A percentile compares a stretch with the other conserved stretches of the same genome.
Evolutionary conservation across 257 asterid species (phyloP).

Genomic region (Ehretia macrophylla): DNA sequence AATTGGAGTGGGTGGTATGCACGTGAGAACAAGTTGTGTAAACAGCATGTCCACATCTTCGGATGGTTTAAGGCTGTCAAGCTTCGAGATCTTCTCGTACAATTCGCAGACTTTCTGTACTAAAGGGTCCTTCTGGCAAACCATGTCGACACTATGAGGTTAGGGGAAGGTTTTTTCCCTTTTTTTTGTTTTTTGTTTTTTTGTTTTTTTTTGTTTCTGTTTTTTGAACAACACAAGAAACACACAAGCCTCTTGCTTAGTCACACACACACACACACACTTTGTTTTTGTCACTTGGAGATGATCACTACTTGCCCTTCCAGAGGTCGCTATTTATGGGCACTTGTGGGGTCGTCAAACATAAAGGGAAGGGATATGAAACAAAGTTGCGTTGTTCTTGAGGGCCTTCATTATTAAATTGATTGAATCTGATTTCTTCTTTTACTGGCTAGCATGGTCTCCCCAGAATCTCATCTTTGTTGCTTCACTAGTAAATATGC

Average conservation of each 20-base stretch:
- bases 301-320: conserved; percentile 9
- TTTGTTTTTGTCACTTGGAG: conserved; percentile 11
- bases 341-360: conserved; percentile 31
- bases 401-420: conserved; percentile 8
- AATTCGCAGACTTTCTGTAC: conserved; percentile 51
- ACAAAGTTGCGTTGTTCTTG: conserved; percentile 3
- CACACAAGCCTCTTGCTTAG: no score
- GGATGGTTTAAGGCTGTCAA: conserved; percentile 63
- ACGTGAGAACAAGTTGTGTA: conserved; percentile 60
- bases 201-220: neutral
- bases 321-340: conserved; percentile 41
- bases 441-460: conserved; percentile 7
- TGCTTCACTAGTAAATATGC: no score
- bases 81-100: conserved; percentile 50
- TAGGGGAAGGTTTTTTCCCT: neutral
- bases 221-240: neutral
- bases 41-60: conserved; percentile 60
- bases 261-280: no score
- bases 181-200: no score
- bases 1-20: conserved; percentile 78
- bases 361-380: conserved; percentile 12
- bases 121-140: conserved; percentile 68
- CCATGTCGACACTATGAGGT: conserved; percentile 54
- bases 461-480: no score
- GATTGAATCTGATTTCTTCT: neutral